Conservation (phyloP, 306 rosid species). For the Cicer judaicum region DNA sequence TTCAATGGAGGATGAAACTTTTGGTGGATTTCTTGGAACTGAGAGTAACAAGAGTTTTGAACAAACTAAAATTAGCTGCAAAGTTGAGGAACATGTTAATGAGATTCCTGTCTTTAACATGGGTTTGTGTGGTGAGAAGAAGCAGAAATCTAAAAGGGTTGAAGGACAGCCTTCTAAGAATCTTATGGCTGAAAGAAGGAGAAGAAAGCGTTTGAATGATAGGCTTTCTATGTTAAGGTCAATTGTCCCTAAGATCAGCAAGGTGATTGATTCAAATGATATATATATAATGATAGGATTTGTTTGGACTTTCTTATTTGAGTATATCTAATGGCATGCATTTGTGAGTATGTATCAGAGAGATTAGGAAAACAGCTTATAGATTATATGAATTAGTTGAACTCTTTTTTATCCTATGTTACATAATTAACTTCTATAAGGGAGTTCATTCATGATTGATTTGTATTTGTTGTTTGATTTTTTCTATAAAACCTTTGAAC, state of each 20-base stretch:
- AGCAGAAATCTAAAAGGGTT: slow-evolving; percentile 58
- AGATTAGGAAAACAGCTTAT: too few relatives aligned
- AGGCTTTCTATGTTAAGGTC: slow-evolving; percentile 93
- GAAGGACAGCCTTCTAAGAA: slow-evolving; percentile 94
- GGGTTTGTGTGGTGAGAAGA: slow-evolving; percentile 67
- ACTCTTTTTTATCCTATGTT: too few relatives aligned
- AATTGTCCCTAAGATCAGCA: slow-evolving; percentile 91
- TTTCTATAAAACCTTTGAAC: slow-evolving; percentile 1
- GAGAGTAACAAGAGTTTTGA: slow-evolving; percentile 58
- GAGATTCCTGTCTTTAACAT: slow-evolving; percentile 63
- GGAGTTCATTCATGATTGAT: slow-evolving; percentile 28
- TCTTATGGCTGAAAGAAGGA: slow-evolving; percentile 92
- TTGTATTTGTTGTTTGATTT: slow-evolving; percentile 33
- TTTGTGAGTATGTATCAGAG: too few relatives aligned
- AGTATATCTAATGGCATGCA: too few relatives aligned
- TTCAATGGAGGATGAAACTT: slow-evolving; percentile 68
- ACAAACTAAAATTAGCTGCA: slow-evolving; percentile 53
- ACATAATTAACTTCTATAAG: too few relatives aligned
- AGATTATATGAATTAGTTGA: too few relatives aligned
- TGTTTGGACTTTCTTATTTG: neutral
- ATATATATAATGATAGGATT: neutral
- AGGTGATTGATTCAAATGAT: slow-evolving; percentile 66
- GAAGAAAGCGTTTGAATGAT: slow-evolving; percentile 84
- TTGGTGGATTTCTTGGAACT: slow-evolving; percentile 62
- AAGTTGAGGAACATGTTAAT: slow-evolving; percentile 65